Conservation (phyloP, 2,329 filamentous ascomycete species). For the Xylaria sp. region DNA sequence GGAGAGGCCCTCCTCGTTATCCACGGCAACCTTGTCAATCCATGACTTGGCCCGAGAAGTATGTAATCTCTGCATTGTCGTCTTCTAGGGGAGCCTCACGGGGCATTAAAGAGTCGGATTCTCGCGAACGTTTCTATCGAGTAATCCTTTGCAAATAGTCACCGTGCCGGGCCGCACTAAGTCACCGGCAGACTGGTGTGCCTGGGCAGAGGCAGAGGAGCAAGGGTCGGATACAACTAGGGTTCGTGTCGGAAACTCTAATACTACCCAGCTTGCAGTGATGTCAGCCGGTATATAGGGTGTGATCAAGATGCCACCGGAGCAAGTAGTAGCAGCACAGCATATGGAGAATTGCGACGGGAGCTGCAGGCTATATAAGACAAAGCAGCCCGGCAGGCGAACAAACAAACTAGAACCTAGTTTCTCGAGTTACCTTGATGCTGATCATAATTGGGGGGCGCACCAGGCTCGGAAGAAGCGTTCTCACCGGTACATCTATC, state of each 20-base stretch:
- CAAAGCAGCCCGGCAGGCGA: not conserved
- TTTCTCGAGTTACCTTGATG: constrained; percentile 6
- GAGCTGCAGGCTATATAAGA: constrained; percentile 29
- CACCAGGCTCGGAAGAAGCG: constrained; percentile 1
- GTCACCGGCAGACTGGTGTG: constrained; percentile 8
- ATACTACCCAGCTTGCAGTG: constrained; percentile 13
- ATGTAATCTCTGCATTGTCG: constrained; percentile 49
- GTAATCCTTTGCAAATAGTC: constrained; percentile 43
- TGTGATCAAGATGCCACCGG: constrained; percentile 3
- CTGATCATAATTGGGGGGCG: constrained; percentile 24
- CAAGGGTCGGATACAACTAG: constrained; percentile 8
- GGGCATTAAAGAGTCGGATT: constrained; percentile 4
- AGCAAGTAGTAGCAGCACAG: constrained; percentile 4
- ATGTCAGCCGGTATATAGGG: constrained; percentile 10
- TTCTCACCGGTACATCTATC: constrained; percentile 1
- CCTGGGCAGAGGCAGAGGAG: constrained; percentile 1
- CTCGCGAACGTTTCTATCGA: constrained; percentile 35
- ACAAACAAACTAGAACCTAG: constrained; percentile 1
- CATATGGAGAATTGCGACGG: constrained; percentile 5
- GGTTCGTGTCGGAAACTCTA: constrained; percentile 25
- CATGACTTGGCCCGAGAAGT: constrained; percentile 54
- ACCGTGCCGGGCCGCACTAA: constrained; percentile 4
- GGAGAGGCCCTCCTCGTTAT: constrained; percentile 79
- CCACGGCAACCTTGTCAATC: constrained; percentile 73
- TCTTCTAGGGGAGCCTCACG: constrained; percentile 9